These are phyloP conservation scores for Paramecium sonneborni DNA, from an alignment of 73 alveolate genomes.

Conservation along the genomic window DNA sequence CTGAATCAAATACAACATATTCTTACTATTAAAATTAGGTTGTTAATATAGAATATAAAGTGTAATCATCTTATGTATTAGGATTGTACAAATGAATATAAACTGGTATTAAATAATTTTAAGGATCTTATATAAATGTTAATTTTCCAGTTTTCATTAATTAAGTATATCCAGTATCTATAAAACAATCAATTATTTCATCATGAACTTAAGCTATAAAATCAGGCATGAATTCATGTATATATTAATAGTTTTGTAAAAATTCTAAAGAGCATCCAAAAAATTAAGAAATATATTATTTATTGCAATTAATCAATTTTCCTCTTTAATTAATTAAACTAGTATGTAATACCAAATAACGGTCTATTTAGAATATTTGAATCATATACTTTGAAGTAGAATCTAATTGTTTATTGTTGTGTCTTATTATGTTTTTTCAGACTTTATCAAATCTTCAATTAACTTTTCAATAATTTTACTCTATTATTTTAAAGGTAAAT, in stretches of 20 bases:
- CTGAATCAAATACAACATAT: background rate
- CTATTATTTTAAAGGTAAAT: background rate
- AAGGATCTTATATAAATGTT: conserved; percentile 1
- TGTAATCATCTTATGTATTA: background rate
- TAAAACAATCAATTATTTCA: conserved; percentile 10
- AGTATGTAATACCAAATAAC: background rate
- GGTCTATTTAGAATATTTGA: conserved; percentile 31
- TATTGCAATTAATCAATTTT: background rate
- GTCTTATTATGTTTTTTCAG: background rate
- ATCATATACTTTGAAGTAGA: background rate
- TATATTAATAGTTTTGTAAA: background rate
- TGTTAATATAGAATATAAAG: background rate
- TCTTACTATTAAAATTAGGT: background rate
- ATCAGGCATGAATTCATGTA: conserved; percentile 39
- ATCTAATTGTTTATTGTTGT: background rate
- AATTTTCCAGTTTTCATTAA: background rate
- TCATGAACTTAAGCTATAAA: conserved; percentile 33
- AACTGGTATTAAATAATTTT: background rate
- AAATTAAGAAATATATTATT: background rate
- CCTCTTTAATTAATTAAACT: conserved; percentile 12
- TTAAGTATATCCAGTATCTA: background rate
- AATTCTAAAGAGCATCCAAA: background rate
- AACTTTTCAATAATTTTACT: background rate
- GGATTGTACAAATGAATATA: background rate
- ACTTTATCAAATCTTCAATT: background rate